Percentiles rank a stretch among this genome's conserved stretches.
Conservation (phyloP, 345 rosid genomes). For the Aquilaria yunnanensis region DNA sequence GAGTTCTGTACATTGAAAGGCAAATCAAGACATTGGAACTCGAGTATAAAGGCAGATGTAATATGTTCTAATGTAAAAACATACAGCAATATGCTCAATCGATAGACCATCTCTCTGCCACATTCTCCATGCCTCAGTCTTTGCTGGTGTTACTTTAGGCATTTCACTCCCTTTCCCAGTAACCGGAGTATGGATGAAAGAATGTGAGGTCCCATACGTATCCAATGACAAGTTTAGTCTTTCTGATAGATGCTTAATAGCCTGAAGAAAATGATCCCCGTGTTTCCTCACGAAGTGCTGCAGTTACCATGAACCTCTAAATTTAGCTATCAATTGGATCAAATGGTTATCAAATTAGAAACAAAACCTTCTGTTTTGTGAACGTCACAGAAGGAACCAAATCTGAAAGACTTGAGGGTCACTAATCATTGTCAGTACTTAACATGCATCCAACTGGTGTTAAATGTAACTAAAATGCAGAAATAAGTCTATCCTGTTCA, state of each 20-base stretch:
- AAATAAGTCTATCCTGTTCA: too few species aligned
- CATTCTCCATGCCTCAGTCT: constrained; percentile 42
- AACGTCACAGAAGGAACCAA: too few species aligned
- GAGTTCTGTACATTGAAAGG: constrained; percentile 20
- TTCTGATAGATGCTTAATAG: constrained; percentile 23
- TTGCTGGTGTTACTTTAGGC: constrained; percentile 28
- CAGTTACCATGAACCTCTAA: constrained; percentile 11
- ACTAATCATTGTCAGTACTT: too few species aligned
- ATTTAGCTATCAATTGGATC: not conserved
- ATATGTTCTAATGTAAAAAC: constrained; percentile 4
- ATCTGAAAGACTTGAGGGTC: too few species aligned
- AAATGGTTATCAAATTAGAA: too few species aligned
- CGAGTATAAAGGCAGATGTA: not conserved
- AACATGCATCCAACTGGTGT: too few species aligned
- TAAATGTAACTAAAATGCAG: too few species aligned
- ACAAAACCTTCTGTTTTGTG: too few species aligned
- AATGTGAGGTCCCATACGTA: constrained; percentile 18
- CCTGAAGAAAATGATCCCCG: constrained; percentile 35
- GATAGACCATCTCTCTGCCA: constrained; percentile 39
- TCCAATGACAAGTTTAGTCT: constrained; percentile 37
- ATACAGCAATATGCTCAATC: constrained; percentile 32
- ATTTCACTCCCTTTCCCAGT: constrained; percentile 6
- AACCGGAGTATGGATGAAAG: constrained; percentile 7
- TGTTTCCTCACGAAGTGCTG: constrained; percentile 36
- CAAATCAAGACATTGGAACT: not conserved